Evolutionary conservation across 768 basidiomycete genomes (phyloP).

Genomic region (Sporobolomyces roseus): DNA sequence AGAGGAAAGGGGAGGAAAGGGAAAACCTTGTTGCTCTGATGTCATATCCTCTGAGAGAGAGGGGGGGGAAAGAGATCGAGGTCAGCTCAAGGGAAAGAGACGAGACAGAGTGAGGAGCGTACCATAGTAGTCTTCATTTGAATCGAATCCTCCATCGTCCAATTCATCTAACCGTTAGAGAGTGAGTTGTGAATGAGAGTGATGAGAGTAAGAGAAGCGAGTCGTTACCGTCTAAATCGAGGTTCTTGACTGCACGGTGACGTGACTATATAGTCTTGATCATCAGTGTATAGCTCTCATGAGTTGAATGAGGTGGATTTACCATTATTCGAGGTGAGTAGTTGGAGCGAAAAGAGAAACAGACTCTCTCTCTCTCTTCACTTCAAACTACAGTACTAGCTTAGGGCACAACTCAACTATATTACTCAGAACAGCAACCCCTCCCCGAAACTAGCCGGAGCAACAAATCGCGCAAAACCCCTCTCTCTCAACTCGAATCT

Average conservation of each 20-base stretch:
- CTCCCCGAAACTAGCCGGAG: too few relatives aligned
- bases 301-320: neutral
- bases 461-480: too few relatives aligned
- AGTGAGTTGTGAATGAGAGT: neutral
- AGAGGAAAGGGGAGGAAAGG: conserved; percentile 29
- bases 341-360: too few relatives aligned
- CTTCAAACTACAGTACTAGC: too few relatives aligned
- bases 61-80: neutral
- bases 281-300: too few relatives aligned
- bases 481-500: neutral
- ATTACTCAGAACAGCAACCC: too few relatives aligned
- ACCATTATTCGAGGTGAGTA: conserved; percentile 1
- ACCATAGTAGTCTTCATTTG: conserved; percentile 56
- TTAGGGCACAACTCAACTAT: too few relatives aligned
- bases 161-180: conserved; percentile 32
- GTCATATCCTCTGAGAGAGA: conserved; percentile 54
- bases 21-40: conserved; percentile 72
- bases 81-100: conserved; percentile 2
- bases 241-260: conserved; percentile 80
- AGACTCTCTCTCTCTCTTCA: too few relatives aligned
- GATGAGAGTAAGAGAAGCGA: neutral
- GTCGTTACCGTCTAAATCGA: conserved; percentile 61
- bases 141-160: conserved; percentile 70
- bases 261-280: conserved; percentile 80
- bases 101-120: neutral